Percentiles rank a stretch among this genome's conserved stretches.
Evolutionary conservation across 345 rosid genomes (phyloP).

Genomic region (Laguncularia racemosa): DNA sequence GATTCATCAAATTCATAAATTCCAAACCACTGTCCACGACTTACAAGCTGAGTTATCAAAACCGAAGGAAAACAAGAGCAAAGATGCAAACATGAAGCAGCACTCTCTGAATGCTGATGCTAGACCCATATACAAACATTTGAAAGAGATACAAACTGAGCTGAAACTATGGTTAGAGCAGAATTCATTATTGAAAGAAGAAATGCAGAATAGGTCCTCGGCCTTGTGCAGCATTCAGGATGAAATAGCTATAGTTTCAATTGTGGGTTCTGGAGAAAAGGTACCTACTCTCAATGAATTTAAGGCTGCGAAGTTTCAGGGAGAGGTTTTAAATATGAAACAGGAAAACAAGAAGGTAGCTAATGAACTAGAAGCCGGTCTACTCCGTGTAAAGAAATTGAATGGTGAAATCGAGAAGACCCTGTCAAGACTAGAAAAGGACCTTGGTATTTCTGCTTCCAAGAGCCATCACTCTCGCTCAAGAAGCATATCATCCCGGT

Average conservation of each 20-base stretch:
- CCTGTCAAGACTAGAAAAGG: constrained; percentile 40
- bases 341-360: constrained; percentile 74
- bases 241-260: constrained; percentile 44
- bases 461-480: constrained; percentile 5
- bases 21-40: constrained; percentile 52
- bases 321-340: constrained; percentile 84
- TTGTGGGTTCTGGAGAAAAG: constrained; percentile 10
- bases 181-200: constrained; percentile 56
- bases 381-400: constrained; percentile 33
- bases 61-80: constrained; percentile 20
- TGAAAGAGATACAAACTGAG: constrained; percentile 70
- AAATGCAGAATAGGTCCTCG: constrained; percentile 46
- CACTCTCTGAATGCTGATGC: constrained; percentile 32
- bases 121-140: constrained; percentile 61
- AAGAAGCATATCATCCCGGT: constrained; percentile 16
- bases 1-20: constrained; percentile 67
- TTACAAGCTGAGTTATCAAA: constrained; percentile 46
- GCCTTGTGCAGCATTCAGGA: constrained; percentile 57
- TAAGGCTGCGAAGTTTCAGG: constrained; percentile 79
- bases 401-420: constrained; percentile 44
- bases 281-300: constrained; percentile 38
- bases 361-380: constrained; percentile 49
- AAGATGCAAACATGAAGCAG: constrained; percentile 27
- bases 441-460: constrained; percentile 34
- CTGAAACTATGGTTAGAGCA: constrained; percentile 73